phyloP scores from a whole-genome alignment of 352 stramenopile genomes.

The Pythium guiyangense region DNA sequence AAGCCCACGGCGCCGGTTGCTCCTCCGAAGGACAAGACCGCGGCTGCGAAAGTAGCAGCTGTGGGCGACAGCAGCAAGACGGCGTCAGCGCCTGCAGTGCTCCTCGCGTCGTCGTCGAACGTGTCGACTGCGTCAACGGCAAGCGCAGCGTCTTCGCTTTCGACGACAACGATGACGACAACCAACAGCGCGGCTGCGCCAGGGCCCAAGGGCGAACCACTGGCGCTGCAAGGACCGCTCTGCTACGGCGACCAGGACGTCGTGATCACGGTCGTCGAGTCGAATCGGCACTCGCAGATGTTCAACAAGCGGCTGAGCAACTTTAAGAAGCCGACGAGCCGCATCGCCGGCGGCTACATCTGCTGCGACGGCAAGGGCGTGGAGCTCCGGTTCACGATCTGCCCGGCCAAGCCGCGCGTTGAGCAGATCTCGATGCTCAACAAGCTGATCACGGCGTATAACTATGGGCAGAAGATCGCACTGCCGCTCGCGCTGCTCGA shows the following conservation, averaged over 20 bases:
- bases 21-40: background rate
- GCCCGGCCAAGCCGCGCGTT: conserved; percentile 54
- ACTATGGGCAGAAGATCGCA: conserved; percentile 84
- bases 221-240: conserved; percentile 20
- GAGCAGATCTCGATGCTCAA: conserved; percentile 84
- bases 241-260: conserved; percentile 72
- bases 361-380: conserved; percentile 83
- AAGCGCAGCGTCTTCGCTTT: conserved; percentile 8
- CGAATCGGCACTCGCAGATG: conserved; percentile 79
- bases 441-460: conserved; percentile 80
- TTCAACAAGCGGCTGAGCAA: conserved; percentile 85
- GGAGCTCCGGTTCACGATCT: conserved; percentile 64
- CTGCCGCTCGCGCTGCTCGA: conserved; percentile 61
- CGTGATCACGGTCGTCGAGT: conserved; percentile 67
- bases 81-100: conserved; percentile 9
- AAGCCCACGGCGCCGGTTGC: background rate
- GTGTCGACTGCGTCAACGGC: conserved; percentile 7
- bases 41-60: background rate
- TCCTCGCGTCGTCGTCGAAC: background rate
- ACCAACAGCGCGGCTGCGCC: conserved; percentile 1
- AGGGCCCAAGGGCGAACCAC: background rate
- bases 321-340: conserved; percentile 84
- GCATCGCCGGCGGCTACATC: conserved; percentile 78
- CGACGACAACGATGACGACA: background rate
- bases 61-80: conserved; percentile 2